phyloP scores from a whole-genome alignment of 2,329 filamentous ascomycete species.

The Penicillium sp. region DNA sequence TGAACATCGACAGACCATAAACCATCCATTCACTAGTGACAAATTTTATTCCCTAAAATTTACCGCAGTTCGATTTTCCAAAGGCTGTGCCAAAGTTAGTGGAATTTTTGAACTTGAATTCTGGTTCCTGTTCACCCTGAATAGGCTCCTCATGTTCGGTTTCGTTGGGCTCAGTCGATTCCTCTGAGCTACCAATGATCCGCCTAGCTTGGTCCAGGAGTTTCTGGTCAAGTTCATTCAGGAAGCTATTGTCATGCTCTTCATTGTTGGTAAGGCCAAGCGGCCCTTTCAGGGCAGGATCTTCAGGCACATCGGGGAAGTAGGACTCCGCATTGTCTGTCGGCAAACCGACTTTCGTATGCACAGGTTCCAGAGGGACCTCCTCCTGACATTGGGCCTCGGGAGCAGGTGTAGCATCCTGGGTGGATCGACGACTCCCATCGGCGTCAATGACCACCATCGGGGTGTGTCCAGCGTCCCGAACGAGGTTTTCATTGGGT shows the following conservation, averaged over 20 bases:
- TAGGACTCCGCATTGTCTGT: slow-evolving; percentile 43
- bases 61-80: slow-evolving; percentile 24
- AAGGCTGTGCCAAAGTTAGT: slow-evolving; percentile 52
- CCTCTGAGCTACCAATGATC: slow-evolving; percentile 27
- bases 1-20: slow-evolving; percentile 17
- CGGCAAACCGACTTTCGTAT: slow-evolving; percentile 34
- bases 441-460: slow-evolving; percentile 43
- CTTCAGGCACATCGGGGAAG: slow-evolving; percentile 42
- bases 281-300: slow-evolving; percentile 45
- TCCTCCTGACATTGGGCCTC: slow-evolving; percentile 28
- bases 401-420: slow-evolving; percentile 24
- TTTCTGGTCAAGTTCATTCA: slow-evolving; percentile 45
- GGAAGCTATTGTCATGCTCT: slow-evolving; percentile 41
- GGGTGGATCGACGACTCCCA: slow-evolving; percentile 24
- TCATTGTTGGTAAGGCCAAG: slow-evolving; percentile 45
- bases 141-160: slow-evolving; percentile 22
- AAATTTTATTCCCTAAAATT: neutral
- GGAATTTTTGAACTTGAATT: slow-evolving; percentile 45
- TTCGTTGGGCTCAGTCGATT: slow-evolving; percentile 24
- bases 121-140: slow-evolving; percentile 33
- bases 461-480: slow-evolving; percentile 47
- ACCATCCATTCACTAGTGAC: neutral
- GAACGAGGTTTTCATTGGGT: slow-evolving; percentile 41
- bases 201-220: slow-evolving; percentile 43
- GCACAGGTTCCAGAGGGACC: slow-evolving; percentile 33